Base-by-base conservation (phyloP, 2,329 filamentous ascomycete species). In the Macrophomina phaseolina region DNA sequence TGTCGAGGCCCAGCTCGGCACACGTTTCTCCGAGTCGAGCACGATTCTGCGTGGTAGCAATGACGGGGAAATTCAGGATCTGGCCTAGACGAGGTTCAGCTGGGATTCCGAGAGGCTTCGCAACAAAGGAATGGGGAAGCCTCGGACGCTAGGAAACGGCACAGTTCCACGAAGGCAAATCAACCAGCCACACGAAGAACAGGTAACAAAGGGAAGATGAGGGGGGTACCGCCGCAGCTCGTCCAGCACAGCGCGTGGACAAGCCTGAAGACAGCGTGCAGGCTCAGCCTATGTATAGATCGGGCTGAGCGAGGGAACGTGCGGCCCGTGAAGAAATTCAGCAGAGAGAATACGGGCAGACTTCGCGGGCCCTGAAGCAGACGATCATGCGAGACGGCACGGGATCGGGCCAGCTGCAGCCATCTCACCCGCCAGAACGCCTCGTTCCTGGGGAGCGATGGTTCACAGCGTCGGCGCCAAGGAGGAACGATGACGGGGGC, bases 21-120 rank as follows among this genome's bases (percentile, higher is more conserved):
- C 95, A 92, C 38, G 92, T 96, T 69, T 88, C 84, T 73, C 95
- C 94, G 3, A 98, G 89, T 65, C 91, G 90, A 42, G 86, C 83
- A 53, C 86, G 86, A 76, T 91, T 93, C 78, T 98, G 94, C 1
- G 94, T 98, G 4, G 94, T 97, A 32, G 91, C 88, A 78, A 91
- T 90, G 75, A 96, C 85, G 72, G 94, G 94, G 69, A 97, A 89
- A 71, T 87, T 78, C 70, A 95, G 87, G 73, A 86, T 82, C 58
- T 86, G 78, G 71, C 79, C 81, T 81, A 67, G 63, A 53, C n/a
- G 30, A 48, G 42, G 36, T 62, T 62, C 58, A 62, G 58, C 58
- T 62, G 38, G 28, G 32, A 16, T 23, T 11, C 30, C 40, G 16
- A 40, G n/a, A 48, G 32, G 32, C 28, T 61, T 61, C 56, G 18